Evolutionary conservation across 2,329 filamentous ascomycete species (phyloP).

Genomic region (Fusarium avenaceum): DNA sequence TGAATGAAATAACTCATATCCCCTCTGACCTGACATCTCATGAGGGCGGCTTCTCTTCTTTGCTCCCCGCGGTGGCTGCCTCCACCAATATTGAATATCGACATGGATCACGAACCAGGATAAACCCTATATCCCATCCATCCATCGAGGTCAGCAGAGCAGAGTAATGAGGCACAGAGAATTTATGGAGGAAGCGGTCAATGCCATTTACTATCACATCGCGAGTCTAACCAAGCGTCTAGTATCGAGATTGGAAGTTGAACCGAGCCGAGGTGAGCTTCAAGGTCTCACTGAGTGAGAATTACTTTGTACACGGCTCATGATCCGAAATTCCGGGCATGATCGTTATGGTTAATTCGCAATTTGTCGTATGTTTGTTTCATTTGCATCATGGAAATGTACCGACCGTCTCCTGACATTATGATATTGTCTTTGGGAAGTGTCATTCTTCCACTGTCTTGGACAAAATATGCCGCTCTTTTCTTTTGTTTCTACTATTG

Average conservation of each 20-base stretch:
- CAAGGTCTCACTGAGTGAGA: slow-evolving; percentile 11
- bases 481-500: slow-evolving; percentile 17
- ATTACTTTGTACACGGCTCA: slow-evolving; percentile 9
- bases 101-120: slow-evolving; percentile 28
- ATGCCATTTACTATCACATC: background rate
- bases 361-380: slow-evolving; percentile 31
- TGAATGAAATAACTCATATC: slow-evolving; percentile 3
- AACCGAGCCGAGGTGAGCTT: slow-evolving; percentile 18
- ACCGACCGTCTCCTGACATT: too few relatives aligned
- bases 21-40: slow-evolving; percentile 33
- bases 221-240: background rate
- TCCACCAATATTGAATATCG: slow-evolving; percentile 6
- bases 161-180: slow-evolving; percentile 26
- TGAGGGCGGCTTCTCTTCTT: slow-evolving; percentile 42
- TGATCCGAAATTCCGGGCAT: slow-evolving; percentile 22
- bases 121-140: slow-evolving; percentile 13
- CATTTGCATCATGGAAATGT: slow-evolving; percentile 21
- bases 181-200: slow-evolving; percentile 14
- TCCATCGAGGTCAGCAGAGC: slow-evolving; percentile 46
- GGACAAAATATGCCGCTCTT: slow-evolving; percentile 11
- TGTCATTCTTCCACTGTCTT: slow-evolving; percentile 8
- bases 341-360: slow-evolving; percentile 11
- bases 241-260: slow-evolving; percentile 27
- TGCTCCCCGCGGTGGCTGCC: slow-evolving; percentile 41
- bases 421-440: background rate